Base-by-base conservation (phyloP, 2,329 filamentous ascomycete species). In the Fusarium longipes region DNA sequence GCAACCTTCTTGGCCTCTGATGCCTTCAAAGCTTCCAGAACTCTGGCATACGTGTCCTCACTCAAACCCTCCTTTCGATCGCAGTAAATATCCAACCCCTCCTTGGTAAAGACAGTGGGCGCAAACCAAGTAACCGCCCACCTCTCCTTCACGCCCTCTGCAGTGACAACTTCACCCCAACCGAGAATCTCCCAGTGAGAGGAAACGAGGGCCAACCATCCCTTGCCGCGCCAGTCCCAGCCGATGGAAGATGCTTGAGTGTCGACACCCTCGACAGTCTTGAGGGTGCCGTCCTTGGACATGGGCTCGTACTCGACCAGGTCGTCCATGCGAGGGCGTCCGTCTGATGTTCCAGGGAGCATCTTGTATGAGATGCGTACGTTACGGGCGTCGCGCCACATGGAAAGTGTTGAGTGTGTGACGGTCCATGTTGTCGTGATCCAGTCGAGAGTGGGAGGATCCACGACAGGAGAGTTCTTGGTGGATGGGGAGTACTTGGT, bases 81-180 rank as follows among this genome's bases (percentile, higher is more conserved):
- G 43, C 87, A 89, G 77, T 95, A 96, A 11, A 96, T 78, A 78
- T 97, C 93, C 29, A 97, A 73, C 0, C 93, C 93, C 57, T 93
- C 91, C 65, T 91, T 90, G 8, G 93, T 96, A 71, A 97, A 96
- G 42, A 94, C 70, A 24, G 92, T 96, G 73, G 91, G 89, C 65
- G 90, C 89, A 77, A 97, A 97, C 84, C 90, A 95, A 6, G 92
- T 96, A 15, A 97, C 91, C 2, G 87, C 88, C 91, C 92, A 97
- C 70, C 84, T 83, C 77, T 88, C 86, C 45, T 71, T 76, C 10
- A 73, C 75, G 1, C 78, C 79, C 30, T 76, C 81, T 15, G 78
- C 75, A 22, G 78, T 69, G 32, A 74, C 71, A 22, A 77, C 75
- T 74, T 90, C 85, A 7, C 92, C 92, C 83, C 87, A 94, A 5